Evolutionary conservation across 139 green algal genomes (phyloP).

Genomic region (Yamagishiella unicocca): DNA sequence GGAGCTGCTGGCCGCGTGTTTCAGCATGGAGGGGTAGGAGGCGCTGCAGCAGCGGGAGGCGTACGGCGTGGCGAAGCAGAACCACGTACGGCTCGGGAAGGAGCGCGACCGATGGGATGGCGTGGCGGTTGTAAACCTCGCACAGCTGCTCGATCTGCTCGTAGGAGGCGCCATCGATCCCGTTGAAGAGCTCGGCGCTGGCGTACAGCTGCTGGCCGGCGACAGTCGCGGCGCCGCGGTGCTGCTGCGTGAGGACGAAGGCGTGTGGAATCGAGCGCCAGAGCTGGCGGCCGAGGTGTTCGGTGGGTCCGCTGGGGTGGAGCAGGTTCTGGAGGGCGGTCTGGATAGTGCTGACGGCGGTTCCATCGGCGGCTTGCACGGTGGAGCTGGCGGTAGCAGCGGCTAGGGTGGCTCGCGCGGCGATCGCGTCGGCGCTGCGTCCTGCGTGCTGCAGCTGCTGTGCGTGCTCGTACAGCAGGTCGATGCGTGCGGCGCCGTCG

Average conservation of each 20-base stretch:
- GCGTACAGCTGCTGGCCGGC: neutral
- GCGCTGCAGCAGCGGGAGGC: neutral
- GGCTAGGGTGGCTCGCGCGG: neutral
- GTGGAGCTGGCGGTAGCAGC: neutral
- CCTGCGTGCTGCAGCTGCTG: neutral
- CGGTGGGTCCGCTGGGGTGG: neutral
- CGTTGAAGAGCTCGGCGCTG: neutral
- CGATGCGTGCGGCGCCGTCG: neutral
- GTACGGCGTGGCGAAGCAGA: neutral
- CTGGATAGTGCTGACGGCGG: too few species aligned
- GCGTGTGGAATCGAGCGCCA: neutral
- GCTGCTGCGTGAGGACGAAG: neutral
- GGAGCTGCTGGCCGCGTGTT: neutral
- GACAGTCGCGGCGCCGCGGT: neutral
- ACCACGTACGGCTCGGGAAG: neutral
- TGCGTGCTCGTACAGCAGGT: neutral
- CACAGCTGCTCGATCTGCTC: neutral
- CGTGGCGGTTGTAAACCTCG: neutral
- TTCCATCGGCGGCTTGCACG: too few species aligned
- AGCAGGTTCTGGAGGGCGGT: neutral
- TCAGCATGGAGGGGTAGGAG: neutral
- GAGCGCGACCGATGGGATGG: neutral
- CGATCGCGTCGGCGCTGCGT: neutral
- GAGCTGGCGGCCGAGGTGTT: neutral
- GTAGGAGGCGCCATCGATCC: neutral